These are phyloP conservation scores for Candida parachauliodes DNA, from an alignment of 805 yeast genomes.

Conservation along the genomic window DNA sequence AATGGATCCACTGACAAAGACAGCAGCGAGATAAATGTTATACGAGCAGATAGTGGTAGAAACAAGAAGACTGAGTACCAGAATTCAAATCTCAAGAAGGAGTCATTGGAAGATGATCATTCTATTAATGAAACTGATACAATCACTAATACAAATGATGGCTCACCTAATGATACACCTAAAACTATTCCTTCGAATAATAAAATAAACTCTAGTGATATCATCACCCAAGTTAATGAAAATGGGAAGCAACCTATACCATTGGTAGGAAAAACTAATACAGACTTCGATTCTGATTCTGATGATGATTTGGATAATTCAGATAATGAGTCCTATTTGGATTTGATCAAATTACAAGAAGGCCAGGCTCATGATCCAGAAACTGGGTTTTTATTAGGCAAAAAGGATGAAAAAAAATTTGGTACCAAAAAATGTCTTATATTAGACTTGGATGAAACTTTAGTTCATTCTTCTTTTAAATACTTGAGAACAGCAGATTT, in stretches of 20 bases:
- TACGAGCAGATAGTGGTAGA: background rate
- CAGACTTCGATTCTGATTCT: slow-evolving; percentile 7
- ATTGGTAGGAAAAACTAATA: no score
- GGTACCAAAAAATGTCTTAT: slow-evolving; percentile 78
- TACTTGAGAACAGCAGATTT: slow-evolving; percentile 91
- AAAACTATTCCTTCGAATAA: slow-evolving; percentile 1
- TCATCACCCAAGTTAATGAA: slow-evolving; percentile 3
- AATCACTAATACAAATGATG: slow-evolving; percentile 32
- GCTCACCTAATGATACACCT: slow-evolving; percentile 21
- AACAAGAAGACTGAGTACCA: background rate
- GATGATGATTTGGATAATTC: slow-evolving; percentile 11
- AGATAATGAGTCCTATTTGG: slow-evolving; percentile 13
- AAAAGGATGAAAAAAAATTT: slow-evolving; percentile 41
- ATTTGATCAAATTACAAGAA: slow-evolving; percentile 49
- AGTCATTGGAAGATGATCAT: slow-evolving; percentile 28
- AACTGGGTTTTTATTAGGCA: slow-evolving; percentile 64
- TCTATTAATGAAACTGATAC: slow-evolving; percentile 41
- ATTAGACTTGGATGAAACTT: slow-evolving; percentile 90
- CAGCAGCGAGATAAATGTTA: background rate
- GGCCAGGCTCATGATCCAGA: slow-evolving; percentile 64
- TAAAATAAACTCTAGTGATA: slow-evolving; percentile 1
- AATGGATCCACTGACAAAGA: background rate
- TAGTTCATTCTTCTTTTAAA: slow-evolving; percentile 93
- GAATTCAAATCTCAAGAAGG: slow-evolving; percentile 16
- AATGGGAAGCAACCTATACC: background rate